Evolutionary conservation across 805 yeast genomes (phyloP).

Genomic region (Hanseniaspora lindneri): DNA sequence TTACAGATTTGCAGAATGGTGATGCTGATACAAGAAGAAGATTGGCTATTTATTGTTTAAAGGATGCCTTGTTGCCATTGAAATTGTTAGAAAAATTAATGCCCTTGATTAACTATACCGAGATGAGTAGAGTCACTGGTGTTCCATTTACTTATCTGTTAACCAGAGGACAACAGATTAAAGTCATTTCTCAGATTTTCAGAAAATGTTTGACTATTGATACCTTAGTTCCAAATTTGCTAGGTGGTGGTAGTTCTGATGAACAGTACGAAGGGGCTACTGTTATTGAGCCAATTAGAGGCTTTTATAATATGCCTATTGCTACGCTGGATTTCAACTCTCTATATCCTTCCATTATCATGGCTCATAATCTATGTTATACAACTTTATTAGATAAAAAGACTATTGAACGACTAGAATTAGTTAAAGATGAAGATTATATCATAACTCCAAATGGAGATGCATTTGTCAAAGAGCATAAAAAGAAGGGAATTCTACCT

Average conservation of each 20-base stretch:
- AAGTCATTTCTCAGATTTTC: constrained; percentile 88
- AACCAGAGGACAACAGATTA: constrained; percentile 93
- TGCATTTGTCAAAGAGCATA: constrained; percentile 58
- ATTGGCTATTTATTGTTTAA: constrained; percentile 90
- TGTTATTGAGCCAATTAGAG: constrained; percentile 91
- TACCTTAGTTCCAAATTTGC: constrained; percentile 80
- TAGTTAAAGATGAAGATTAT: constrained; percentile 67
- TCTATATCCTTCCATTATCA: constrained; percentile 94
- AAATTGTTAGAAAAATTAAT: constrained; percentile 81
- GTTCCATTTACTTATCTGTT: constrained; percentile 87
- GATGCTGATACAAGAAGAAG: constrained; percentile 85
- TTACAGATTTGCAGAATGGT: constrained; percentile 89
- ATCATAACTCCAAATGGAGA: constrained; percentile 86
- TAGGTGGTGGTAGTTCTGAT: constrained; percentile 61
- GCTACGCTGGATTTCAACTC: constrained; percentile 97
- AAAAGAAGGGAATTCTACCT: constrained; percentile 79
- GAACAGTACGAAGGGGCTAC: constrained; percentile 98
- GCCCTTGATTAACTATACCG: constrained; percentile 94
- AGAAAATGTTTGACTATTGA: constrained; percentile 81
- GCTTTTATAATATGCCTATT: constrained; percentile 92
- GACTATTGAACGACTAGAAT: constrained; percentile 50
- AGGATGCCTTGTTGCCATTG: constrained; percentile 88
- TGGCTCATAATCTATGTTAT: constrained; percentile 96
- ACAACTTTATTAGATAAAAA: constrained; percentile 69
- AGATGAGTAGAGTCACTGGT: constrained; percentile 99